These are phyloP conservation scores for Xylariomycetidae sp. DNA, from an alignment of 2,329 filamentous ascomycete species.

Conservation along the genomic window DNA sequence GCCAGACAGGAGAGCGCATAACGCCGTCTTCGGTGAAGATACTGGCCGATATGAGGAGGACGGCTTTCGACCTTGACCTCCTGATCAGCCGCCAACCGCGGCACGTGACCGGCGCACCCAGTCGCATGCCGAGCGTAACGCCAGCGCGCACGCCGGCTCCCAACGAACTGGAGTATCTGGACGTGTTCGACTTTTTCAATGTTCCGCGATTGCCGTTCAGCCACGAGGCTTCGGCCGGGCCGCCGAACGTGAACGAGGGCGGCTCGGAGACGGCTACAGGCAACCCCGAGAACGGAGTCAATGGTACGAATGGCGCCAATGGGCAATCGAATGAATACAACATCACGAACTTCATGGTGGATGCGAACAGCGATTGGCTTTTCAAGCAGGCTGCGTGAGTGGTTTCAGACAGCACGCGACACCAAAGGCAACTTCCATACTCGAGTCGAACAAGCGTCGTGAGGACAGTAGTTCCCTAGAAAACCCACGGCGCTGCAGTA, in stretches of 20 bases:
- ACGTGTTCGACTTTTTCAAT: constrained; percentile 95
- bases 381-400: constrained; percentile 43
- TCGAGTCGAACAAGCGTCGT: no score
- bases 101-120: constrained; percentile 33
- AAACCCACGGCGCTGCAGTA: no score
- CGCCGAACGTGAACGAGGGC: constrained; percentile 11
- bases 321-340: constrained; percentile 57
- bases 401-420: no score
- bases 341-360: constrained; percentile 72
- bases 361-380: constrained; percentile 70
- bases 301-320: constrained; percentile 19
- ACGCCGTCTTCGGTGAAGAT: constrained; percentile 82
- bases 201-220: constrained; percentile 64
- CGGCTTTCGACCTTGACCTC: constrained; percentile 84
- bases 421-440: no score
- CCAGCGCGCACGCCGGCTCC: constrained; percentile 64
- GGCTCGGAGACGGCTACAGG: constrained; percentile 9
- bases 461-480: no score
- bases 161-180: constrained; percentile 83
- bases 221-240: constrained; percentile 27
- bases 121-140: constrained; percentile 46
- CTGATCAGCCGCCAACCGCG: constrained; percentile 76
- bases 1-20: constrained; percentile 59
- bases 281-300: constrained; percentile 13
- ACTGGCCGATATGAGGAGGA: constrained; percentile 83